phyloP scores from a whole-genome alignment of 805 yeast species.

The Kodamaea kakaduensis region DNA sequence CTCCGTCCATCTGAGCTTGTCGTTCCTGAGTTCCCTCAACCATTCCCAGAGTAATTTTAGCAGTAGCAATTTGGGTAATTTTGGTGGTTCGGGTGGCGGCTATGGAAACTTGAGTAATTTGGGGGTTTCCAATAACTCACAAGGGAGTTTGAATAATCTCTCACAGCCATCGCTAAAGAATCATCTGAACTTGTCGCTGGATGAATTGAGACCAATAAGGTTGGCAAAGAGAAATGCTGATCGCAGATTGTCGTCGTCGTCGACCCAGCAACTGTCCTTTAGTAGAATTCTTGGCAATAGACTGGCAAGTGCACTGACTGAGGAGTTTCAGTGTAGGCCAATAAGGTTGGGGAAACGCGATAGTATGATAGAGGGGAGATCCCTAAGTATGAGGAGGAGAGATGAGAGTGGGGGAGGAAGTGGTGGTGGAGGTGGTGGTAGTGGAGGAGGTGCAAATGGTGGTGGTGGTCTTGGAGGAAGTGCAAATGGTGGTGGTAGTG shows the following conservation, averaged over 20 bases:
- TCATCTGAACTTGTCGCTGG: too few species aligned
- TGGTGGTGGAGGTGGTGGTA: conserved; percentile 17
- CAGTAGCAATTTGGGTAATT: too few species aligned
- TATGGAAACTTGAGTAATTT: too few species aligned
- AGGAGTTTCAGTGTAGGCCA: conserved; percentile 38
- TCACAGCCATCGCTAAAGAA: too few species aligned
- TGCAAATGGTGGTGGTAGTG: conserved; percentile 17
- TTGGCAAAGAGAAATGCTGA: conserved; percentile 24
- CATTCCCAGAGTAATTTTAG: too few species aligned
- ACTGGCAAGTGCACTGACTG: conserved; percentile 13
- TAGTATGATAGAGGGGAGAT: too few species aligned
- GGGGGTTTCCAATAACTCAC: too few species aligned
- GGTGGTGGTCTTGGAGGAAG: conserved; percentile 17
- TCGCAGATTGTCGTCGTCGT: conserved; percentile 5
- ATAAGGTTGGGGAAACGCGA: conserved; percentile 28
- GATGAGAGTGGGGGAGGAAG: conserved; percentile 10
- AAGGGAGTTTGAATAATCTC: too few species aligned
- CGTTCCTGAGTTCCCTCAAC: too few species aligned
- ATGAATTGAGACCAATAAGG: conserved; percentile 23
- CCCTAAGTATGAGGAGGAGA: too few species aligned
- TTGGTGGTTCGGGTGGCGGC: too few species aligned
- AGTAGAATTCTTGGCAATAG: conserved; percentile 1
- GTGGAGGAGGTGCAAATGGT: conserved; percentile 13
- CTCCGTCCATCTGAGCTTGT: too few species aligned
- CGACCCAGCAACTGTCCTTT: conserved; percentile 3